These are phyloP conservation scores for Yamadazyma kitorensis DNA, from an alignment of 805 yeast species.

Conservation along the genomic window DNA sequence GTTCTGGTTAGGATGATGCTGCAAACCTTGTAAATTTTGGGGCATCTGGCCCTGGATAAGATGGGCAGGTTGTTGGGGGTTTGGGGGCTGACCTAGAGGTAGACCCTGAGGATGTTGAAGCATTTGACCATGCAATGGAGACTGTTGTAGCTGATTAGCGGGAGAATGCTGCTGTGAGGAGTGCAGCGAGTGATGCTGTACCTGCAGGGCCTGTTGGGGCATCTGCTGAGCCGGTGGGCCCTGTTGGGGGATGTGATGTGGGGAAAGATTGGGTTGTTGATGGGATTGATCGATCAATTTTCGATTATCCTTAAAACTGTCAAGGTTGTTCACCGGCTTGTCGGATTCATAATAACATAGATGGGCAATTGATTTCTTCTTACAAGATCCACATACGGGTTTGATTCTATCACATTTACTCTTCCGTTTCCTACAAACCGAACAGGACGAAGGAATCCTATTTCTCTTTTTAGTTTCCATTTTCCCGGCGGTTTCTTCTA, in stretches of 20 bases:
- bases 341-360: conserved; percentile 34
- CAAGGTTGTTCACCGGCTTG: conserved; percentile 7
- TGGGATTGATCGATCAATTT: background rate
- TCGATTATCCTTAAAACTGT: background rate
- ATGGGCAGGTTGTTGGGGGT: conserved; percentile 5
- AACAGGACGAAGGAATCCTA: conserved; percentile 42
- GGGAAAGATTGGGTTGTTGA: conserved; percentile 1
- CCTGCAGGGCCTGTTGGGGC: background rate
- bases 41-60: conserved; percentile 1
- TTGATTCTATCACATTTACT: conserved; percentile 40
- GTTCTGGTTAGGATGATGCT: too few relatives aligned
- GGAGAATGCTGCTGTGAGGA: background rate
- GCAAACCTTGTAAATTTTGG: conserved; percentile 2
- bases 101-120: too few relatives aligned
- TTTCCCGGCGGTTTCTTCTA: too few relatives aligned
- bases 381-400: conserved; percentile 44
- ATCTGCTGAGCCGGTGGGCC: too few relatives aligned
- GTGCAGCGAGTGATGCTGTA: conserved; percentile 1
- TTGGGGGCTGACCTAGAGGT: conserved; percentile 9
- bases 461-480: conserved; percentile 39
- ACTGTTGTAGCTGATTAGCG: conserved; percentile 1
- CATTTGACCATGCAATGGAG: conserved; percentile 1
- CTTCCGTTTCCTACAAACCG: conserved; percentile 43
- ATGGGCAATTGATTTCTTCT: conserved; percentile 42
- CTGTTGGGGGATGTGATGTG: background rate